Base-by-base conservation (phyloP, 2,329 filamentous ascomycete species). In the Colletotrichum cereale region DNA sequence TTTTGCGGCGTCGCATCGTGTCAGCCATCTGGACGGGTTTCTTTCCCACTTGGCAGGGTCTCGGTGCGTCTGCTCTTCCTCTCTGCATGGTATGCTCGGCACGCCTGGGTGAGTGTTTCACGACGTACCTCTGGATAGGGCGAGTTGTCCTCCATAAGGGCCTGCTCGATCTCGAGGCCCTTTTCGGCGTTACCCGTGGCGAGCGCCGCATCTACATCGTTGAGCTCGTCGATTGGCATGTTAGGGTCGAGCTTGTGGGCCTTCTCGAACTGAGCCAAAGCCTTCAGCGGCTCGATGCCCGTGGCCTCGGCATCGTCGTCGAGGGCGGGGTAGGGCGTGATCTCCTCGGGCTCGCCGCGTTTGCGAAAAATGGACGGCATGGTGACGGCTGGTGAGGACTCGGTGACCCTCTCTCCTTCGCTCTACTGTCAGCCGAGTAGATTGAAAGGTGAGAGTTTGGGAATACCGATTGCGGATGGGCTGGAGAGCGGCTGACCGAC, bases 221-320 rank as follows among this genome's bases (percentile, higher is more conserved):
- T 87, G 62, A 88, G 81, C 58, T 91, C 85, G 73, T 90, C 88
- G 71, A 90, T 83, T n/a, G 89, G 88, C 74, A 92, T 79, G 76
- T 92, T 91, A 48, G 89, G 89, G 73, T 92, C 90, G 80, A 90
- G 87, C 74, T 87, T 86, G 79, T 92, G 90, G 72, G 87, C 84
- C 75, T 86, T 86, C 76, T 90, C 87, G 76, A 91, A 87, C 66
- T 87, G 83, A 76, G 85, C 86, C 66, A 91, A 83, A 71, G 84
- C 81, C 72, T 81, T 81, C 67, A 86, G 79, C 55, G 81, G 79
- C 65, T 85, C 81, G 73, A 84, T 75, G 63, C 82, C 81, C 26
- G 82, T 82, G 50, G 80, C 78, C 66, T 82, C 82, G 62, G 80
- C 81, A 60, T 76, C 76, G 69, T 83, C 82, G 62, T 79, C 73